phyloP scores from a whole-genome alignment of 1,284 basidiomycete genomes.

The Ustilago esculenta region DNA sequence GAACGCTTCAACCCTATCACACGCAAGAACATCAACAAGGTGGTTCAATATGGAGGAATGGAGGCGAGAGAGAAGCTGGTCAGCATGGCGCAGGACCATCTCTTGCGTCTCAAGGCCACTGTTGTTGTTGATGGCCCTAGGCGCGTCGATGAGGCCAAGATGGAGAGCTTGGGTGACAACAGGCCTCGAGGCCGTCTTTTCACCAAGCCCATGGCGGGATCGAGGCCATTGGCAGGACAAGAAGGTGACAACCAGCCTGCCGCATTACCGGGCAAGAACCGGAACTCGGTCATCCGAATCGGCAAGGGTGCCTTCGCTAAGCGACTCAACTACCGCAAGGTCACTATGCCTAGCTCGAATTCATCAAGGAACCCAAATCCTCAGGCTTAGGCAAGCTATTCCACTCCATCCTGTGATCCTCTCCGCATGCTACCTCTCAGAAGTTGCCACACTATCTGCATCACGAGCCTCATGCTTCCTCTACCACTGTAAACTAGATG shows the following conservation, averaged over 20 bases:
- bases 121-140: conserved; percentile 46
- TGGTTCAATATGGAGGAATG: conserved; percentile 57
- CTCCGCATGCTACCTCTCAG: too few relatives aligned
- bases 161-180: conserved; percentile 33
- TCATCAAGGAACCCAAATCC: conserved; percentile 2
- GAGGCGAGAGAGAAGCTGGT: conserved; percentile 48
- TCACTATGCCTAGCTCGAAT: conserved; percentile 16
- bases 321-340: conserved; percentile 48
- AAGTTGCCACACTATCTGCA: too few relatives aligned
- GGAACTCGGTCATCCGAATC: conserved; percentile 61
- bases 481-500: conserved; percentile 33
- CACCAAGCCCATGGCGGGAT: conserved; percentile 48
- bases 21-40: conserved; percentile 56
- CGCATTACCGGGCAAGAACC: conserved; percentile 35
- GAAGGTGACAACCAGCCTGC: conserved; percentile 22
- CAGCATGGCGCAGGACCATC: conserved; percentile 47
- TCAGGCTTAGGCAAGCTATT: neutral
- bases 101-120: conserved; percentile 53
- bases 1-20: conserved; percentile 54
- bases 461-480: conserved; percentile 4
- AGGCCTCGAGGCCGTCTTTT: conserved; percentile 44
- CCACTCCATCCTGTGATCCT: too few relatives aligned
- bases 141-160: conserved; percentile 45
- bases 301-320: conserved; percentile 63
- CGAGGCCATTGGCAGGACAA: conserved; percentile 48